Evolutionary conservation across 768 basidiomycete species (phyloP), one percentile per base, ranked within the genome.

Genomic region (Hygrocybe punicea): DNA sequence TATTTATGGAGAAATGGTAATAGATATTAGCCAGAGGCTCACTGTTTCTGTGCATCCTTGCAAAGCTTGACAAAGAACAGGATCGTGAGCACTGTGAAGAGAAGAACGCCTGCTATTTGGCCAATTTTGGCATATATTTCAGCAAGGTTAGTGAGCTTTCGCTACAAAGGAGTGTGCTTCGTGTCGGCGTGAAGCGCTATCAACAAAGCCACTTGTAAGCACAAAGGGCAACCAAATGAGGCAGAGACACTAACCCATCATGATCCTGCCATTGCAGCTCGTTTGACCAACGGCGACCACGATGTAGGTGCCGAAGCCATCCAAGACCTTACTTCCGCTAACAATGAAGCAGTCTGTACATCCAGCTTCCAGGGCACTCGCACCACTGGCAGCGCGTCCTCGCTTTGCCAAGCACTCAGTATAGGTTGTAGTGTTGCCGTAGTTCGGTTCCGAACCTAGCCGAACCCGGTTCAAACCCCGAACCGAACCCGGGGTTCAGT

Each of bases 371-470:
- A 19, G 37, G n/a, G 47, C 40, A 24, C 44, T 48, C 46, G 36
- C 23, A 9, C 17, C 50, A n/a, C 10, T 23, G 23, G 37, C 17
- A 9, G 14, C 33, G 16, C 25, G 36, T 8, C n/a, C 23, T 23
- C 47, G 16, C 40, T 13, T 6, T n/a, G n/a, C n/a, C n/a, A n/a
- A n/a, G n/a, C n/a, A n/a, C n/a, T n/a, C 88, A 19, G 83, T 81
- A 70, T 87, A 97, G 1, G 89, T 62, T 16, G 84, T 68, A n/a
- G n/a, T n/a, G 72, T 99, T 87, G 70, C 98, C 94, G 14, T 94
- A 87, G 70, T 98, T 95, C 8, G 90, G 90, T 75, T 99, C 97
- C n/a, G n/a, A n/a, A n/a, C n/a, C n/a, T n/a, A n/a, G n/a, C n/a
- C n/a, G n/a, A n/a, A n/a, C n/a, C n/a, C n/a, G n/a, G n/a, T n/a